phyloP scores from a whole-genome alignment of 129 eudicot species.

The Flaveria sonorensis region DNA sequence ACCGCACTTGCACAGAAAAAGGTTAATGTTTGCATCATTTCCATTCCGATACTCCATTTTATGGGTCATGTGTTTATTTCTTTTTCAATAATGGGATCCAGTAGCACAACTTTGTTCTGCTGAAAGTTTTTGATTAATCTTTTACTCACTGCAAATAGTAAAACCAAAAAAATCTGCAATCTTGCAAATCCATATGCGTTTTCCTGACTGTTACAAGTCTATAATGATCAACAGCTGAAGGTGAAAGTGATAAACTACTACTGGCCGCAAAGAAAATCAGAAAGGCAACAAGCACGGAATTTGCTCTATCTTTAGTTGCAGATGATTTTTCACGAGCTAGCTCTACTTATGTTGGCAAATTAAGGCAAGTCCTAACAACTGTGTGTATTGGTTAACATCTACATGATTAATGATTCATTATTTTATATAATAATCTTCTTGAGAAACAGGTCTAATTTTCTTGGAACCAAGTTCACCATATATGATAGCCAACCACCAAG shows the following conservation, averaged over 20 bases:
- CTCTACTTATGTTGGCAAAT: conserved; percentile 85
- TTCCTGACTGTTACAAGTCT: conserved; percentile 29
- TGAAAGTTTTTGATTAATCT: conserved; percentile 10
- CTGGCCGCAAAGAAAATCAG: conserved; percentile 83
- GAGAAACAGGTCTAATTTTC: conserved; percentile 80
- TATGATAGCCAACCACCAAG: conserved; percentile 81
- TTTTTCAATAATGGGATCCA: conserved; percentile 9
- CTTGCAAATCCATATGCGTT: neutral
- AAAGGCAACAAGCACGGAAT: conserved; percentile 81
- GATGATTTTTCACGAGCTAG: conserved; percentile 90
- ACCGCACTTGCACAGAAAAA: conserved; percentile 21
- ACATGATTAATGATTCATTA: neutral
- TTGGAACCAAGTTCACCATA: conserved; percentile 87
- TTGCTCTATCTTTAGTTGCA: conserved; percentile 75
- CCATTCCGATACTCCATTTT: neutral
- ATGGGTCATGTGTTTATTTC: conserved; percentile 2
- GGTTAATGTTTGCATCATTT: conserved; percentile 13
- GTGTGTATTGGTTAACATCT: neutral
- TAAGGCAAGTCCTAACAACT: conserved; percentile 59
- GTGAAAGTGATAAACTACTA: conserved; percentile 67
- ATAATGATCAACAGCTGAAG: conserved; percentile 57
- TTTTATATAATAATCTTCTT: neutral
- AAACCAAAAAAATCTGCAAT: neutral
- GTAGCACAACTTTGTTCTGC: neutral
- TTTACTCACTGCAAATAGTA: neutral